Base-by-base conservation (phyloP, 331 rosid genomes). In the Pyracantha coccinea region DNA sequence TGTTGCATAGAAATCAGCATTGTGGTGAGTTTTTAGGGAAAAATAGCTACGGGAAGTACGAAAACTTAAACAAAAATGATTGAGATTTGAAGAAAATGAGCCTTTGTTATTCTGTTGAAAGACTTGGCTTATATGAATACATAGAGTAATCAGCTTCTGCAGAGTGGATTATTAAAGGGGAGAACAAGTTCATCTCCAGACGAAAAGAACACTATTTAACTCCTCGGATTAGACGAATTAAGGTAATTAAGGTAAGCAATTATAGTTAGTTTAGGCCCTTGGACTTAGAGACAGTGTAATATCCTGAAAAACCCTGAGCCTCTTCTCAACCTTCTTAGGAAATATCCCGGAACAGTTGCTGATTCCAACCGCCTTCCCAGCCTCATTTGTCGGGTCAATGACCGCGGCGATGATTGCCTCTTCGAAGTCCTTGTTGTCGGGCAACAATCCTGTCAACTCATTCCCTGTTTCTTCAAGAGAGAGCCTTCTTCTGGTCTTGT, bases 141-240 rank as follows among this genome's bases (percentile, higher is more conserved):
- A 17, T 50, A 17, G 54, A 47, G 45, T 16, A 6, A 47, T 47
- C n/a, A 47, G n/a, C 54, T 47, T 47, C 54, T 6, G 54, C 19
- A 2, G 55, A 50, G 55, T 50, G 20, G 20, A 50, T 50, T 50
- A 50, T 57, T 57, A 45, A 68, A 68, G 64, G 81, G 99, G 99
- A 94, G 99, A 94, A 92, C 93, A 94, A 94, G 99, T 71, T 83
- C 87, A 89, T 94, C 98, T 92, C 97, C 92, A 79, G 64, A 78
- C 80, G 90, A 79, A 77, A 45, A 38, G 1, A 47, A 6, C 35
- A 55, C 66, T 23, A 35, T 32, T 29, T 10, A 58, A 69, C 60
- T 61, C 69, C 60, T 25, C 35, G 63, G 68, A n/a, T 83, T 25
- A 74, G 66, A 75, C 31, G 60, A 69, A 41, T 77, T 85, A 83